phyloP scores from a whole-genome alignment of 371 early-diverging fungal species.

The Synchytrium microbalum region DNA sequence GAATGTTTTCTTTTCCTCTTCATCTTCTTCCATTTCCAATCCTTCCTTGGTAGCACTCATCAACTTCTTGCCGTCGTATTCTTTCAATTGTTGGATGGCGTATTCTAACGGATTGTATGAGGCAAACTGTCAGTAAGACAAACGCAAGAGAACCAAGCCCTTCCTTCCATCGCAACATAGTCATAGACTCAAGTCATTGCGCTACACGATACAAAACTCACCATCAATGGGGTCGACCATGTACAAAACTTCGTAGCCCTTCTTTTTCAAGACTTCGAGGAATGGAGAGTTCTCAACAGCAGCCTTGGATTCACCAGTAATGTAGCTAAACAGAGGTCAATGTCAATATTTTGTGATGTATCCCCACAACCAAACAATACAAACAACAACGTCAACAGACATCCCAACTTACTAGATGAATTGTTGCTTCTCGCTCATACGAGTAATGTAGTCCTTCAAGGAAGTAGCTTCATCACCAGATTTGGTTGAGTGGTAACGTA shows the following conservation, averaged over 20 bases:
- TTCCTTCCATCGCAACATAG: conserved; percentile 48
- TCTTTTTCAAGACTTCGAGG: conserved; percentile 96
- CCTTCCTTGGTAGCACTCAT: conserved; percentile 98
- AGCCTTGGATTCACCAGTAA: conserved; percentile 93
- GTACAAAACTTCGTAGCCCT: conserved; percentile 93
- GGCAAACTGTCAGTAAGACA: neutral
- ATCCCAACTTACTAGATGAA: conserved; percentile 34
- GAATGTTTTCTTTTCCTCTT: conserved; percentile 83
- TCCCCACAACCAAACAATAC: conserved; percentile 32
- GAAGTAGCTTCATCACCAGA: conserved; percentile 81
- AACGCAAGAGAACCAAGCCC: conserved; percentile 17
- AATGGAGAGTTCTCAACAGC: conserved; percentile 96
- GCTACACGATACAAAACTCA: neutral
- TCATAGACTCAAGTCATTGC: conserved; percentile 17
- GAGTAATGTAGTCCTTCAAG: conserved; percentile 89
- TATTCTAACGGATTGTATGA: conserved; percentile 47
- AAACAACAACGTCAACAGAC: conserved; percentile 14
- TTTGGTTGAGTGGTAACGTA: conserved; percentile 91
- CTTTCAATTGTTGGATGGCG: conserved; percentile 94
- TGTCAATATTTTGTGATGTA: no score
- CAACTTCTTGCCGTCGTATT: conserved; percentile 98
- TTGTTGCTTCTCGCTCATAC: conserved; percentile 62
- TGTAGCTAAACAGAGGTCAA: conserved; percentile 65
- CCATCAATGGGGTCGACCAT: conserved; percentile 92
- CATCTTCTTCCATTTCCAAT: conserved; percentile 94